A percentile compares a stretch with the other conserved stretches of the same genome.
These are phyloP conservation scores for Ascochyta rabiei DNA, from an alignment of 2,329 filamentous ascomycete genomes.

Conservation along the genomic window DNA sequence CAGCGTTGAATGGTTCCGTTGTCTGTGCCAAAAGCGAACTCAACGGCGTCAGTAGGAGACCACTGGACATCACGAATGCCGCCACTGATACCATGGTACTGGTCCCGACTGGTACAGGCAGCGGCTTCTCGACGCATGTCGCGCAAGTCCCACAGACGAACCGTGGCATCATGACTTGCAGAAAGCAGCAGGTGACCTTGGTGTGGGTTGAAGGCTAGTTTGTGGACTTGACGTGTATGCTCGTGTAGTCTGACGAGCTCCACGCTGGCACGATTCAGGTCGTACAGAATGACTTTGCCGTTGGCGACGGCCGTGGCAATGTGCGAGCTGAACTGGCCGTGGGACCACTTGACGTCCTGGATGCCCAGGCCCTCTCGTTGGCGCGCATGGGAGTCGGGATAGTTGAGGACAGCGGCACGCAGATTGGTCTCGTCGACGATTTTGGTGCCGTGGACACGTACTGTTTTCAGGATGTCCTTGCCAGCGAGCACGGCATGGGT, in stretches of 20 bases:
- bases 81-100: constrained; percentile 63
- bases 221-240: constrained; percentile 69
- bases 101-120: constrained; percentile 60
- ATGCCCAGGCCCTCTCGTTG: constrained; percentile 66
- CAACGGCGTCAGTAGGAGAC: constrained; percentile 66
- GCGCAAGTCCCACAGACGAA: constrained; percentile 69
- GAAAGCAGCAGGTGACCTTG: constrained; percentile 65
- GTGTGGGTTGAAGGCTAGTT: constrained; percentile 68
- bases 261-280: constrained; percentile 65
- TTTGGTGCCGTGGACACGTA: constrained; percentile 62
- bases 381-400: constrained; percentile 56
- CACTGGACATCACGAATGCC: constrained; percentile 68
- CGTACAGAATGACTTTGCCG: constrained; percentile 69
- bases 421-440: constrained; percentile 69
- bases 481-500: constrained; percentile 70
- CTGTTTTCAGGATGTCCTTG: constrained; percentile 69
- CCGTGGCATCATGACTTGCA: constrained; percentile 68
- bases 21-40: constrained; percentile 70
- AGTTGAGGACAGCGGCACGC: constrained; percentile 64
- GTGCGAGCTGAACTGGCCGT: constrained; percentile 63
- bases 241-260: constrained; percentile 68
- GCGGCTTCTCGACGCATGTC: constrained; percentile 58
- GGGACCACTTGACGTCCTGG: constrained; percentile 72
- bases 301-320: constrained; percentile 69
- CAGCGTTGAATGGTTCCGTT: constrained; percentile 68